Conservation (phyloP, 2,329 filamentous ascomycete genomes). For the Calonectria pauciramosa region DNA sequence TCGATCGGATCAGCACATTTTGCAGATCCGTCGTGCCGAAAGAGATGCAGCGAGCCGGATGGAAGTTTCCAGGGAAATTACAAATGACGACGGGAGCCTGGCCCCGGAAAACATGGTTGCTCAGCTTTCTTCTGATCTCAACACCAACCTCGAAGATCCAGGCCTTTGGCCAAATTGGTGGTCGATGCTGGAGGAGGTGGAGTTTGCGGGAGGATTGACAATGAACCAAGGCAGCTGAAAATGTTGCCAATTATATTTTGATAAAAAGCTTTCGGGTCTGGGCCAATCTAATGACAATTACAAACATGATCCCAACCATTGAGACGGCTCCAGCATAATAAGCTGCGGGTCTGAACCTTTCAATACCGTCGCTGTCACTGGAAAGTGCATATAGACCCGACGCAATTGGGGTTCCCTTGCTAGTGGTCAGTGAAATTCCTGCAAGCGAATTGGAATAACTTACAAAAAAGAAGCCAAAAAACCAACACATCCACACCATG, state of each 20-base stretch:
- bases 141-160: slow-evolving; percentile 3
- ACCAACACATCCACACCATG: slow-evolving; percentile 48
- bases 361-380: background rate
- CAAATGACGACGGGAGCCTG: background rate
- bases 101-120: background rate
- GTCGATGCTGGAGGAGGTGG: slow-evolving; percentile 44
- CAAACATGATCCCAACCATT: slow-evolving; percentile 28
- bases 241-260: slow-evolving; percentile 2
- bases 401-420: slow-evolving; percentile 39
- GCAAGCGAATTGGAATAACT: background rate
- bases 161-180: slow-evolving; percentile 42
- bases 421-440: background rate
- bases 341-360: slow-evolving; percentile 31
- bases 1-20: slow-evolving; percentile 37
- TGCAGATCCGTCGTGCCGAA: slow-evolving; percentile 40
- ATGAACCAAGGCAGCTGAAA: background rate
- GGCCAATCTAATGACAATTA: slow-evolving; percentile 28
- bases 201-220: slow-evolving; percentile 31
- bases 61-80: background rate
- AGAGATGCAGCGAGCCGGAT: slow-evolving; percentile 13
- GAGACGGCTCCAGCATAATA: slow-evolving; percentile 39
- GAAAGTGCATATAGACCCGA: slow-evolving; percentile 39
- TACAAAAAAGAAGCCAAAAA: slow-evolving; percentile 49
- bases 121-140: slow-evolving; percentile 23
- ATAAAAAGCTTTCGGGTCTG: background rate